These are phyloP conservation scores for Biscogniauxia mediterranea DNA, from an alignment of 2,329 filamentous ascomycete species.

Conservation along the genomic window DNA sequence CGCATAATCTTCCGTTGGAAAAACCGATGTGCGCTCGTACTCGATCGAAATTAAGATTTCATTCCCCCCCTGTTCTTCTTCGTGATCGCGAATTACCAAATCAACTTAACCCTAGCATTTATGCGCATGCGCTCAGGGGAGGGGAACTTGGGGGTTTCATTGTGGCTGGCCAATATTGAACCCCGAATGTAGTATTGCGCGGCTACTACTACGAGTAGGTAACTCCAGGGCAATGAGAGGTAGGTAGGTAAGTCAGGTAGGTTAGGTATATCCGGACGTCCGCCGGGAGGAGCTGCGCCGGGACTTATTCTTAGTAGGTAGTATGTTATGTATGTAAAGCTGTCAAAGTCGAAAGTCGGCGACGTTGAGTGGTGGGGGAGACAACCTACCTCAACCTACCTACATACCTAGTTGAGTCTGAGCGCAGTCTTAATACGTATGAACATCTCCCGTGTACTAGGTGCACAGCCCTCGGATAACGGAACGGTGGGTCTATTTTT, in stretches of 20 bases:
- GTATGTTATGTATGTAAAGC: no score
- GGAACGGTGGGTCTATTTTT: background rate
- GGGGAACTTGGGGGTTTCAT: background rate
- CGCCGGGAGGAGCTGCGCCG: background rate
- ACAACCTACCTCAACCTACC: background rate
- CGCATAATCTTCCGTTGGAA: background rate
- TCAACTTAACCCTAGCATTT: no score
- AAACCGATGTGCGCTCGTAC: background rate
- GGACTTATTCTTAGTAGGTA: background rate
- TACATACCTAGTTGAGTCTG: background rate
- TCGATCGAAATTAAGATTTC: background rate
- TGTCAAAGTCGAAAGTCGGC: background rate
- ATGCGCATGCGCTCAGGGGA: background rate
- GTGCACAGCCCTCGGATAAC: background rate
- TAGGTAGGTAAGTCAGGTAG: no score
- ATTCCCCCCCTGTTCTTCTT: background rate
- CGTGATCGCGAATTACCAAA: background rate
- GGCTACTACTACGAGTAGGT: background rate
- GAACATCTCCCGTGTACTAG: background rate
- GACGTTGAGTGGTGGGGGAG: background rate
- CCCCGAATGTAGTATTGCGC: background rate
- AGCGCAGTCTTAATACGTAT: background rate
- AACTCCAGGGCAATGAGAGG: background rate
- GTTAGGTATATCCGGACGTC: background rate
- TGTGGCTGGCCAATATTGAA: background rate